These are phyloP conservation scores for Hyphodiscus sp. DNA, from an alignment of 2,329 filamentous ascomycete genomes.

Conservation along the genomic window DNA sequence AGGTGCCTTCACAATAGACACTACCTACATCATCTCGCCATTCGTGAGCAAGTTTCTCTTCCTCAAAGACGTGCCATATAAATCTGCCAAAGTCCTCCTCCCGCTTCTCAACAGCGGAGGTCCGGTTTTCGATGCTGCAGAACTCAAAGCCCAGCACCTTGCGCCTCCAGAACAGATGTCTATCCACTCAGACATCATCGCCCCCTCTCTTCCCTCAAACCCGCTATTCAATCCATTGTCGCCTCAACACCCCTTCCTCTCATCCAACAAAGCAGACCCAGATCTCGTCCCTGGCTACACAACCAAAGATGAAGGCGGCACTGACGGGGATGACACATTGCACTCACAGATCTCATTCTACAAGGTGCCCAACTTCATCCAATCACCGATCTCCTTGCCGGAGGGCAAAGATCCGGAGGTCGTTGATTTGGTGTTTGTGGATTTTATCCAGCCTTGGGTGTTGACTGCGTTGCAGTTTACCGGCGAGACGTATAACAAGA, in stretches of 20 bases:
- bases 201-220: slow-evolving; percentile 5
- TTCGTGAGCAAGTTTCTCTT: slow-evolving; percentile 76
- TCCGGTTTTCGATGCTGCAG: slow-evolving; percentile 34
- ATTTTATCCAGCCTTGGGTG: slow-evolving; percentile 83
- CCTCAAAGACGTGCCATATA: slow-evolving; percentile 75
- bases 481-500: slow-evolving; percentile 43
- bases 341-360: slow-evolving; percentile 72
- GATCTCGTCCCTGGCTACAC: slow-evolving; percentile 68
- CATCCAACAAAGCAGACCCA: slow-evolving; percentile 27
- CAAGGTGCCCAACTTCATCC: slow-evolving; percentile 75
- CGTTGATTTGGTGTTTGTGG: slow-evolving; percentile 85
- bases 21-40: slow-evolving; percentile 78
- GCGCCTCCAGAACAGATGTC: slow-evolving; percentile 28
- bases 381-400: slow-evolving; percentile 60
- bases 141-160: slow-evolving; percentile 27
- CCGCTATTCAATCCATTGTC: background rate
- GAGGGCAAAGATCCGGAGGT: slow-evolving; percentile 50
- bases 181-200: slow-evolving; percentile 12
- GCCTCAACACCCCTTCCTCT: background rate
- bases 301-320: slow-evolving; percentile 75
- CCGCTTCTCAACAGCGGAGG: slow-evolving; percentile 49
- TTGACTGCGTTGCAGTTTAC: slow-evolving; percentile 63
- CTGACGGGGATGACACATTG: slow-evolving; percentile 84
- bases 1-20: slow-evolving; percentile 82
- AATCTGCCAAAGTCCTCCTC: slow-evolving; percentile 64